Conservation (phyloP, 192 early-diverging fungal species). For the Lobosporangium transversale region DNA sequence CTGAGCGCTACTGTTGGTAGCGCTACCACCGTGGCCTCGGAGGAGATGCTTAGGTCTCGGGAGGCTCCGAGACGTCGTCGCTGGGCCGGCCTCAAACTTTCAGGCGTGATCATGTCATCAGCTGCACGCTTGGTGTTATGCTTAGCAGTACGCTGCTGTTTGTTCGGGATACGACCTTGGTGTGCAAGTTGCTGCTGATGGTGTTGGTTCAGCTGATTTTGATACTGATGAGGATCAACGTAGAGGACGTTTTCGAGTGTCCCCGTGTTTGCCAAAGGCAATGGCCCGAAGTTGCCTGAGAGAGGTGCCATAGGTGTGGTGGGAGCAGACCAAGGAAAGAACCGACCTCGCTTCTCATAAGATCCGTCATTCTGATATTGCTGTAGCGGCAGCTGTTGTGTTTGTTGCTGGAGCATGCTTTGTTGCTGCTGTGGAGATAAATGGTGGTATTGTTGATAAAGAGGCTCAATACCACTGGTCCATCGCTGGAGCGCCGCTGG, state of each 20-base stretch:
- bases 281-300: slow-evolving; percentile 1
- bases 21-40: too few relatives aligned
- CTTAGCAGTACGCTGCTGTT: too few relatives aligned
- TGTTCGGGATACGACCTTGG: not conserved
- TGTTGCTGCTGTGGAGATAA: slow-evolving; percentile 7
- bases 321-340: slow-evolving; percentile 7
- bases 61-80: too few relatives aligned
- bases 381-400: not conserved
- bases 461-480: too few relatives aligned
- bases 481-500: too few relatives aligned
- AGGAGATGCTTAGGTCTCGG: too few relatives aligned
- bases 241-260: slow-evolving; percentile 2
- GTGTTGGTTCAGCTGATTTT: slow-evolving; percentile 10
- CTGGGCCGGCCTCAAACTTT: too few relatives aligned
- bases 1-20: not conserved
- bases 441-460: slow-evolving; percentile 1
- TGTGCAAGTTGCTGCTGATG: slow-evolving; percentile 5
- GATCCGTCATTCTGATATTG: not conserved
- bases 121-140: too few relatives aligned
- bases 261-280: slow-evolving; percentile 2
- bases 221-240: slow-evolving; percentile 17
- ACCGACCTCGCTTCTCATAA: slow-evolving; percentile 19
- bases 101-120: too few relatives aligned
- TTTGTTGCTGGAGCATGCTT: not conserved
- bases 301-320: slow-evolving; percentile 21